A percentile compares a stretch with the other conserved stretches of the same genome.
Evolutionary conservation across 1,139 yeast genomes (phyloP).

Genomic region (Debaryomyces sp.): DNA sequence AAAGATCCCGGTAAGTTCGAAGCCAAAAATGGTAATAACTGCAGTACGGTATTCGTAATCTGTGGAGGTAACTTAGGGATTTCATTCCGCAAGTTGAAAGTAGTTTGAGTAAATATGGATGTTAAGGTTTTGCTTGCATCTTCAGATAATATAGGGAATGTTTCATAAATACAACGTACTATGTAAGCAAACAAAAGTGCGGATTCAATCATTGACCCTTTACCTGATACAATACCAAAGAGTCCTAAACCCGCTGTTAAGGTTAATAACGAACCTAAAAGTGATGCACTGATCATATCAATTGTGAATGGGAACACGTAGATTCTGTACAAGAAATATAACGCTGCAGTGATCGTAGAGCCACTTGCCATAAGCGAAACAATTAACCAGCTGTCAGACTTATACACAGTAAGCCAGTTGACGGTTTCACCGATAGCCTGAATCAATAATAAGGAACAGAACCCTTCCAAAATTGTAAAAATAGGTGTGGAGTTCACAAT

Average conservation of each 20-base stretch:
- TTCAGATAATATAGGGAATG: constrained; percentile 79
- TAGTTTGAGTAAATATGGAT: constrained; percentile 40
- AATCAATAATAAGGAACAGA: constrained; percentile 83
- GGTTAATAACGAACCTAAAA: constrained; percentile 84
- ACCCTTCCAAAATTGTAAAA: constrained; percentile 88
- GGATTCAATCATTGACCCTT: constrained; percentile 87
- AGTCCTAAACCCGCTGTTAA: constrained; percentile 73
- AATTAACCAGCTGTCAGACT: constrained; percentile 81
- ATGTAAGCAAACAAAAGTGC: constrained; percentile 86
- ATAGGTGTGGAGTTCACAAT: constrained; percentile 83
- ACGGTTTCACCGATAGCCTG: constrained; percentile 90
- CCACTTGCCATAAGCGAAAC: constrained; percentile 75
- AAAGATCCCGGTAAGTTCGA: constrained; percentile 59
- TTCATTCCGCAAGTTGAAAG: constrained; percentile 39
- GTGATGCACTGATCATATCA: constrained; percentile 74
- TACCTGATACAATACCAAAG: constrained; percentile 80
- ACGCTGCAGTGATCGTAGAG: constrained; percentile 70
- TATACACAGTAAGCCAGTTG: constrained; percentile 66
- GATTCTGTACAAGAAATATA: constrained; percentile 80
- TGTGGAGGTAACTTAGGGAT: constrained; percentile 46
- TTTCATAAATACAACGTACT: constrained; percentile 88
- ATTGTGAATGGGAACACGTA: constrained; percentile 75
- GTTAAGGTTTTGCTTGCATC: constrained; percentile 47
- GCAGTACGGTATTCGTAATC: constrained; percentile 39
- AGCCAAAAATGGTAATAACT: constrained; percentile 48